Base-by-base conservation (phyloP, 2,329 filamentous ascomycete species). In the Neonectria hederae region DNA sequence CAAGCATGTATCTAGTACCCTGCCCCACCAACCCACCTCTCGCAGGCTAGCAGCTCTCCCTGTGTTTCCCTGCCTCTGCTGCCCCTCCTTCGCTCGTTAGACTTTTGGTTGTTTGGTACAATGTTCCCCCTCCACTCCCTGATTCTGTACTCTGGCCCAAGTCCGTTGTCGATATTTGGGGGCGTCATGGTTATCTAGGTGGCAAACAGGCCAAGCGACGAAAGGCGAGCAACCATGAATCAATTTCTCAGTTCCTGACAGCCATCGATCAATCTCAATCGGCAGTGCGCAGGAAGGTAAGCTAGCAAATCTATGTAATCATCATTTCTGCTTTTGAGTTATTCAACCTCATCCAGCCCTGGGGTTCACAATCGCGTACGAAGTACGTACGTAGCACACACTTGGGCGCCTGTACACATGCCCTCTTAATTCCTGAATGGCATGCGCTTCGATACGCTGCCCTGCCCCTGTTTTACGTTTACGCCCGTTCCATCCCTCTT, bases 11-110 rank as follows among this genome's bases (percentile, higher is more conserved):
- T 5, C 30, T 0, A n/a, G 21, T 71, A 72, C 70, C 54, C 62
- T 70, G 66, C 70, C 70, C 71, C 70, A 69, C 70, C 63, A 38
- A n/a, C 35, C 35, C 35, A 38, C 35, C 35, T 64, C 58, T 62
- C 21, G 32, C 63, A 61, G 55, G 54, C 69, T 32, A 59, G 30
- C 30, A 70, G 66, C 68, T 67, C 26, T 48, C 53, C 40, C 51
- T 64, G 40, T 32, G 38, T 14, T 22, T 46, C 22, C 43, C 13
- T 32, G 28, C 46, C 46, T 51, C n/a, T 38, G 54, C 30, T 71
- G 69, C 69, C 66, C 62, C 65, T 72, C 69, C 54, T 52, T 69
- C 14, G 13, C 45, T 48, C 45, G 14, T n/a, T 32, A n/a, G 51
- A 61, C 54, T 54, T 51, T 59, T 38, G 14, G 32, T 17, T 38